These are phyloP conservation scores for Neurospora pannonica DNA, from an alignment of 495 filamentous ascomycete genomes.

Conservation along the genomic window DNA sequence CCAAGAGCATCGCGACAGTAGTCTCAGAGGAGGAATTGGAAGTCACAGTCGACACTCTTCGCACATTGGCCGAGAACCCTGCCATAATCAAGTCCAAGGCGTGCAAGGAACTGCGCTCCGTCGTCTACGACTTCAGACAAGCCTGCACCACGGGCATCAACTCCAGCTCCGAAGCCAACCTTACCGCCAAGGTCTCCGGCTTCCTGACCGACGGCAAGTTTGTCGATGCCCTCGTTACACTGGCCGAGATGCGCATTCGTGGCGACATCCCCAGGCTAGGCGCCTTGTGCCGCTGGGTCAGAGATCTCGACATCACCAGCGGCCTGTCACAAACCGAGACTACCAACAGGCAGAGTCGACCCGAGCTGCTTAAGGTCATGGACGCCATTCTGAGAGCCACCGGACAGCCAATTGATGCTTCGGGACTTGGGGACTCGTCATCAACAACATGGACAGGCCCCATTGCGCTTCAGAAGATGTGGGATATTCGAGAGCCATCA, in stretches of 20 bases:
- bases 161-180: slow-evolving; percentile 22
- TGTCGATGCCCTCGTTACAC: slow-evolving; percentile 30
- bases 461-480: slow-evolving; percentile 24
- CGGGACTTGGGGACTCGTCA: background rate
- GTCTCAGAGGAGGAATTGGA: slow-evolving; percentile 36
- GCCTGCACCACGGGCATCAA: slow-evolving; percentile 37
- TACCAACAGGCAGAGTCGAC: background rate
- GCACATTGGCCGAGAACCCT: slow-evolving; percentile 29
- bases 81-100: slow-evolving; percentile 35
- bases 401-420: slow-evolving; percentile 26
- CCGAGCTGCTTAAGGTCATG: slow-evolving; percentile 27
- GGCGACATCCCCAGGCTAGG: slow-evolving; percentile 34
- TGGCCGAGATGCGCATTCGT: slow-evolving; percentile 39
- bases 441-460: slow-evolving; percentile 3
- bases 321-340: slow-evolving; percentile 20
- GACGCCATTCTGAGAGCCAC: slow-evolving; percentile 34
- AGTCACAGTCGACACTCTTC: slow-evolving; percentile 35
- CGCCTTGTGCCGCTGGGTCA: slow-evolving; percentile 40
- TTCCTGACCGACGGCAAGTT: slow-evolving; percentile 35
- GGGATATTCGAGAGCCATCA: slow-evolving; percentile 21
- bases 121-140: slow-evolving; percentile 37
- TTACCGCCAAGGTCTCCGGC: slow-evolving; percentile 32
- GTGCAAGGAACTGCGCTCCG: slow-evolving; percentile 35
- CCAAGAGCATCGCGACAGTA: slow-evolving; percentile 25
- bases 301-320: slow-evolving; percentile 39